These are phyloP conservation scores for Ziziphus jujuba DNA, from an alignment of 306 rosid genomes.

Conservation along the genomic window DNA sequence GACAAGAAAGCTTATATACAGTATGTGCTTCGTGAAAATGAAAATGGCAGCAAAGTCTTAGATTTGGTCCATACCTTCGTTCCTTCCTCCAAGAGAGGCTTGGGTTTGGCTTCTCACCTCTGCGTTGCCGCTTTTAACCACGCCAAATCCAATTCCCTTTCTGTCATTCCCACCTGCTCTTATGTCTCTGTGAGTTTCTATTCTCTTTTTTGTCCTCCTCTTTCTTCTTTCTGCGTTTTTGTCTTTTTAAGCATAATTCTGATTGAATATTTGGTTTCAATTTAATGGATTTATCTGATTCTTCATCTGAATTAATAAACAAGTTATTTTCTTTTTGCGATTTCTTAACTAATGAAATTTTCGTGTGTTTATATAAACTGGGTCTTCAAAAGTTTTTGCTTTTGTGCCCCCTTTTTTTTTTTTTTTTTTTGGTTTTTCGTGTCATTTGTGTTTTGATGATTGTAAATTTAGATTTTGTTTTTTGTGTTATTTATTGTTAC, in stretches of 20 bases:
- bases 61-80: conserved; percentile 85
- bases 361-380: too few relatives aligned
- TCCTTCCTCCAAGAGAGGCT: conserved; percentile 79
- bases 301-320: too few relatives aligned
- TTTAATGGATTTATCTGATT: not conserved
- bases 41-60: conserved; percentile 41
- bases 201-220: not conserved
- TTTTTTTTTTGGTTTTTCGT: too few relatives aligned
- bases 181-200: conserved; percentile 69
- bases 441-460: too few relatives aligned
- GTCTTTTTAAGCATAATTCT: not conserved
- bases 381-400: too few relatives aligned
- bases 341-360: too few relatives aligned
- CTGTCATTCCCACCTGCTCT: conserved; percentile 71
- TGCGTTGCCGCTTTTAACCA: conserved; percentile 78
- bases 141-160: conserved; percentile 57
- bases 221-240: not conserved
- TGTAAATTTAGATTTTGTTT: too few relatives aligned
- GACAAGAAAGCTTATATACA: conserved; percentile 73
- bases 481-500: too few relatives aligned
- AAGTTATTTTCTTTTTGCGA: too few relatives aligned
- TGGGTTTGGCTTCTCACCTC: conserved; percentile 83
- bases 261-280: not conserved
- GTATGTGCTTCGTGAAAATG: conserved; percentile 45
- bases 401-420: too few relatives aligned